Percentiles rank a stretch among this genome's conserved stretches.
These are phyloP conservation scores for Arbutus unedo DNA, from an alignment of 148 eudicot species.

Conservation along the genomic window DNA sequence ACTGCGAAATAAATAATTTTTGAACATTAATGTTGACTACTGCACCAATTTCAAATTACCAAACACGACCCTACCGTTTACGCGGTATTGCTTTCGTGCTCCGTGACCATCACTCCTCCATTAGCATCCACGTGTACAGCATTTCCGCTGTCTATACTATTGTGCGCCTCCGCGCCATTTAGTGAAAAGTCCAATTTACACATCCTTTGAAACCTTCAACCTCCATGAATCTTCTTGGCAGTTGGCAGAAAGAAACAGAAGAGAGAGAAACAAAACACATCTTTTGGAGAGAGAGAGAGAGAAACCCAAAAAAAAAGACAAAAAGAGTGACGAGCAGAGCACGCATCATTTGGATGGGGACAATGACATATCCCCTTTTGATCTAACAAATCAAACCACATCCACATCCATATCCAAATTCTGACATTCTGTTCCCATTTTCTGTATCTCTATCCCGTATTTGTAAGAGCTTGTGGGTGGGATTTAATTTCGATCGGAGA, in stretches of 20 bases:
- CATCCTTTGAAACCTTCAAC: conserved; percentile 19
- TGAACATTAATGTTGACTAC: too few species aligned
- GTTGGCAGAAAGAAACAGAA: not conserved
- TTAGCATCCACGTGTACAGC: conserved; percentile 3
- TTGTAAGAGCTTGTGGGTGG: not conserved
- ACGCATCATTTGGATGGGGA: conserved; percentile 25
- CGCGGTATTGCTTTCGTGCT: not conserved
- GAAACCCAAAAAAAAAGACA: not conserved
- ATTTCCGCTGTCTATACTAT: not conserved
- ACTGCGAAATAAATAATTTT: too few species aligned
- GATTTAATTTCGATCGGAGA: not conserved
- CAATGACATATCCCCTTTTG: not conserved
- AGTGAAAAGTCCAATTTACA: conserved; percentile 14
- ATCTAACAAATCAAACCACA: conserved; percentile 1
- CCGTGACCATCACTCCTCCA: conserved; percentile 9
- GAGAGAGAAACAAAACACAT: conserved; percentile 12
- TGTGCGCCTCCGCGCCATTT: conserved; percentile 11
- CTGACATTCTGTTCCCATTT: not conserved
- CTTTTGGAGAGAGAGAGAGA: not conserved
- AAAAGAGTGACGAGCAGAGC: conserved; percentile 22
- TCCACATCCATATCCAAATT: not conserved
- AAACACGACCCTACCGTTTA: not conserved
- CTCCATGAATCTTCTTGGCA: conserved; percentile 15
- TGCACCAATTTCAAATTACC: not conserved
- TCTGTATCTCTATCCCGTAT: conserved; percentile 2